Evolutionary conservation across 495 filamentous ascomycete species (phyloP).

Genomic region (Aspergillus sclerotiicarbonarius): DNA sequence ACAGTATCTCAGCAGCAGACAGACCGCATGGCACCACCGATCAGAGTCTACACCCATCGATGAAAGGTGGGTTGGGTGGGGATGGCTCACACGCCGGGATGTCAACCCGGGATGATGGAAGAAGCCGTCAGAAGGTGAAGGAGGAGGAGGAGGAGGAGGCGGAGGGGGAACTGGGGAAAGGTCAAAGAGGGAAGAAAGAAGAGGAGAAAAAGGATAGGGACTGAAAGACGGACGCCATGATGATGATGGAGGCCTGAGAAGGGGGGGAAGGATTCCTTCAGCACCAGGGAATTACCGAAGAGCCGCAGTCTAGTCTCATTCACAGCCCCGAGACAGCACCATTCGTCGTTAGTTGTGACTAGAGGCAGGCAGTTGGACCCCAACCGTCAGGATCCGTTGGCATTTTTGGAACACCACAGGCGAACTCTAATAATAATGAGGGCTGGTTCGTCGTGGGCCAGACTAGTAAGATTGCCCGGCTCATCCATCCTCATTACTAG

Average conservation of each 20-base stretch:
- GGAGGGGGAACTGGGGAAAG: background rate
- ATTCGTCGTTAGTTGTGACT: too few species aligned
- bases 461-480: background rate
- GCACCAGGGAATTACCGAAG: background rate
- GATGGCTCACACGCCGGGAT: background rate
- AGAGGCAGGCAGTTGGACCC: too few species aligned
- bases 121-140: background rate
- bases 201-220: background rate
- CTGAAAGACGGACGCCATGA: background rate
- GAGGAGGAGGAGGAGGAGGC: background rate
- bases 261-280: background rate
- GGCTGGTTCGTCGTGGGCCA: too few species aligned
- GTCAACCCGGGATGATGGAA: background rate
- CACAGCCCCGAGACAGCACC: background rate
- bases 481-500: background rate
- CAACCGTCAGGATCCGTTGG: too few species aligned
- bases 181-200: background rate
- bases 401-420: too few species aligned
- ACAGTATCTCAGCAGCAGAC: background rate
- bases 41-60: background rate
- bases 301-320: background rate
- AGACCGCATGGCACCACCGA: conserved; percentile 2
- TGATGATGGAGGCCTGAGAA: background rate
- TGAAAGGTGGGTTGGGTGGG: background rate
- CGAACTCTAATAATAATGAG: too few species aligned